These are phyloP conservation scores for Barnettozyma sucrosica DNA, from an alignment of 805 yeast species.

Conservation along the genomic window DNA sequence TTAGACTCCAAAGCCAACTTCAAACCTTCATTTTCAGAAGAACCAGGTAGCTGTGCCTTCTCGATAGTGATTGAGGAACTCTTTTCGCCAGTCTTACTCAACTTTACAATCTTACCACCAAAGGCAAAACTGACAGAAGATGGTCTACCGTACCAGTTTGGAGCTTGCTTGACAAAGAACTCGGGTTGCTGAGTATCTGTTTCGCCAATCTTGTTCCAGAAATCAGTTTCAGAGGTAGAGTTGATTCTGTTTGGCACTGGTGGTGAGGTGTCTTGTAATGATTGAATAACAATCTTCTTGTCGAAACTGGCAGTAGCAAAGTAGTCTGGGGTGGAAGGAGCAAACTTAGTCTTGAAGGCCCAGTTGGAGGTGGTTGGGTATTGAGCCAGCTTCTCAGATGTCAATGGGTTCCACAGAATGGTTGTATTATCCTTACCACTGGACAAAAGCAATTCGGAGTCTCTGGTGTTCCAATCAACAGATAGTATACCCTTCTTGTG, in stretches of 20 bases:
- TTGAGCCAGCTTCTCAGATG: constrained; percentile 69
- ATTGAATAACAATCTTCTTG: constrained; percentile 73
- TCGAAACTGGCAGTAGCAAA: constrained; percentile 88
- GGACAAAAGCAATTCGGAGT: constrained; percentile 73
- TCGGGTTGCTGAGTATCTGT: constrained; percentile 70
- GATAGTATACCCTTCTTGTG: constrained; percentile 86
- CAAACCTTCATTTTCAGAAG: constrained; percentile 37
- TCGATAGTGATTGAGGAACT: constrained; percentile 39
- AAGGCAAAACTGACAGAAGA: constrained; percentile 80
- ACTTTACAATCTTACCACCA: constrained; percentile 80
- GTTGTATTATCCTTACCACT: constrained; percentile 90
- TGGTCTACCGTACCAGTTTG: constrained; percentile 79
- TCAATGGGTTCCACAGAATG: constrained; percentile 82
- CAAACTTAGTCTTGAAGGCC: constrained; percentile 86
- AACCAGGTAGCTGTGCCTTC: constrained; percentile 33
- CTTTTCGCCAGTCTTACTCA: constrained; percentile 35
- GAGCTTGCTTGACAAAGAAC: constrained; percentile 72
- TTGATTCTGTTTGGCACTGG: constrained; percentile 41
- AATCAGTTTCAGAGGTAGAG: constrained; percentile 59
- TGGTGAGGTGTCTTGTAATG: constrained; percentile 80
- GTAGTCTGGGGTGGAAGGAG: constrained; percentile 82
- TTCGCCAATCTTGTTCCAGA: constrained; percentile 75
- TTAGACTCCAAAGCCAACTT: constrained; percentile 51
- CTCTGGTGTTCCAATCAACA: constrained; percentile 89
- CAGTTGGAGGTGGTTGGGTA: constrained; percentile 92